These are phyloP conservation scores for Lavandula angustifolia DNA, from an alignment of 257 asterid species.

Conservation along the genomic window DNA sequence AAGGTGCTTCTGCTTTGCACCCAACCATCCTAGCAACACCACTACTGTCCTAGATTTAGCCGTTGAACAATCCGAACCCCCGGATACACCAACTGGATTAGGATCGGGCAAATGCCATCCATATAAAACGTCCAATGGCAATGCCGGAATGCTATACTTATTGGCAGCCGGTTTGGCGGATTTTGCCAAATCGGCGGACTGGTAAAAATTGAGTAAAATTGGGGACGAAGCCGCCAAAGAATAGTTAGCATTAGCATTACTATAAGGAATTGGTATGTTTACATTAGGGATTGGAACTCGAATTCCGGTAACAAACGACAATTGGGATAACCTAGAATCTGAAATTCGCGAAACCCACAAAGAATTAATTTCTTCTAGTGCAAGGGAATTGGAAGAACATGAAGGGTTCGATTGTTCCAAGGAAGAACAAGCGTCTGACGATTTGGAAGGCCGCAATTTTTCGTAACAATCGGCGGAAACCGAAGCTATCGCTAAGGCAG, in stretches of 20 bases:
- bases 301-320: slow-evolving; percentile 51
- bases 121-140: slow-evolving; percentile 59
- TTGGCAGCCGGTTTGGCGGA: slow-evolving; percentile 56
- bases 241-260: slow-evolving; percentile 35
- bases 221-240: slow-evolving; percentile 49
- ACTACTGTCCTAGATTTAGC: slow-evolving; percentile 80
- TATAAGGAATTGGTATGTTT: slow-evolving; percentile 34
- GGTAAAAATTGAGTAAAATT: slow-evolving; percentile 45
- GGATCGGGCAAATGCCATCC: slow-evolving; percentile 91
- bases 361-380: slow-evolving; percentile 39
- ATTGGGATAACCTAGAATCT: slow-evolving; percentile 55
- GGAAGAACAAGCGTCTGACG: slow-evolving; percentile 43
- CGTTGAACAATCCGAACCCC: slow-evolving; percentile 46
- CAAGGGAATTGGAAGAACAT: slow-evolving; percentile 31
- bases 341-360: slow-evolving; percentile 71
- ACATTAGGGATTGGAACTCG: slow-evolving; percentile 57
- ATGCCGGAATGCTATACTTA: slow-evolving; percentile 39
- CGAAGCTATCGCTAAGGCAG: slow-evolving; percentile 78
- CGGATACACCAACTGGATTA: slow-evolving; percentile 44
- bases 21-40: slow-evolving; percentile 93
- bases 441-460: slow-evolving; percentile 46
- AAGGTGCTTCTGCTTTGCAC: slow-evolving; percentile 90
- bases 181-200: slow-evolving; percentile 58
- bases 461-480: slow-evolving; percentile 76
- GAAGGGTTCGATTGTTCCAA: slow-evolving; percentile 49